These are phyloP conservation scores for Claviceps africana DNA, from an alignment of 2,329 filamentous ascomycete species.

Conservation along the genomic window DNA sequence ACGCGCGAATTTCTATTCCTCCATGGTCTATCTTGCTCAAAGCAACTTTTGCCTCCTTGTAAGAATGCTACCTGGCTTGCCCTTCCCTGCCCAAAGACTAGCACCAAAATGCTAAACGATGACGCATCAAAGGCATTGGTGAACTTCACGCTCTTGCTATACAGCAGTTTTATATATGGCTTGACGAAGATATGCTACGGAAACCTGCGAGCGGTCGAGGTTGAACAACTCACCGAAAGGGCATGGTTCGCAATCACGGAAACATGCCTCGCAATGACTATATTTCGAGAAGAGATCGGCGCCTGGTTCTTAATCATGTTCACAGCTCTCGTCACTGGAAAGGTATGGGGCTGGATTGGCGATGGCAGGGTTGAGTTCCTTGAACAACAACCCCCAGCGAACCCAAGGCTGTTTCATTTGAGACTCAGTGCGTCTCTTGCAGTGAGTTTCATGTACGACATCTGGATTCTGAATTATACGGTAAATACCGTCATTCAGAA, in stretches of 20 bases:
- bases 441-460: slow-evolving; percentile 66
- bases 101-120: neutral
- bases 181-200: slow-evolving; percentile 87
- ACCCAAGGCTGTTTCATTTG: slow-evolving; percentile 75
- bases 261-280: slow-evolving; percentile 94
- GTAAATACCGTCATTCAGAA: slow-evolving; percentile 72
- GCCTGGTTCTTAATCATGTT: slow-evolving; percentile 97
- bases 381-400: slow-evolving; percentile 86
- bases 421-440: slow-evolving; percentile 66
- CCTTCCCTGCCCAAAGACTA: neutral
- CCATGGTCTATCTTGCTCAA: slow-evolving; percentile 90
- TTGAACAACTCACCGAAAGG: slow-evolving; percentile 93
- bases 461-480: slow-evolving; percentile 67
- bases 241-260: slow-evolving; percentile 97
- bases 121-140: slow-evolving; percentile 59
- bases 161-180: slow-evolving; percentile 68
- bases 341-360: slow-evolving; percentile 97
- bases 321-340: slow-evolving; percentile 76
- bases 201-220: slow-evolving; percentile 78
- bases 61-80: slow-evolving; percentile 15
- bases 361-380: slow-evolving; percentile 87
- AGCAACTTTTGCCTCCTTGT: slow-evolving; percentile 93
- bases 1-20: slow-evolving; percentile 94
- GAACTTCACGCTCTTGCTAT: slow-evolving; percentile 74
- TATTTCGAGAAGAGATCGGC: slow-evolving; percentile 89